Base-by-base conservation (phyloP, 2,329 filamentous ascomycete genomes). In the Exophiala xenobiotica region DNA sequence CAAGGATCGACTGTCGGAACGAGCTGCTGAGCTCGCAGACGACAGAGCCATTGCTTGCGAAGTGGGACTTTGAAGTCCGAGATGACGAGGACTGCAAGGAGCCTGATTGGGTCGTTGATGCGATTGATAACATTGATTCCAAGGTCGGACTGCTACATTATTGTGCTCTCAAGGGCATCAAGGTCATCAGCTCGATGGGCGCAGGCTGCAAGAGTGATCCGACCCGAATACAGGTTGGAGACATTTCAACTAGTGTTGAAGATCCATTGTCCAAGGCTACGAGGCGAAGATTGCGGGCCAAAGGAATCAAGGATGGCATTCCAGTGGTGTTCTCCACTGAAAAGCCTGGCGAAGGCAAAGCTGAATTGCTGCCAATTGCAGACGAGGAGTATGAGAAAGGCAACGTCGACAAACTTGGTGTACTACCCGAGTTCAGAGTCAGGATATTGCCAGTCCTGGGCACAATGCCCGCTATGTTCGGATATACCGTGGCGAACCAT, bases 101-200 rank as follows among this genome's bases (percentile, higher is more conserved):
- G 62, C 90, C 91, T 1, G 86, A 92, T 63, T 99, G 86, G 64
- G 83, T 99, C n/a, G 82, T 99, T 27, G 93, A 99, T 70, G 95
- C 92, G 18, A 99, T 99, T 60, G 93, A 99, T 70, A 97, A 99
- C 66, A 97, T 99, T 57, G 89, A 96, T 45, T 95, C 90, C 47
- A 99, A 99, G 73, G 92, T 99, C 2, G 87, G 86, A 14, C 74
- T 99, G 48, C 77, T 99, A 33, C 85, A 90, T 63, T 95, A 95
- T 72, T 99, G 93, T 71, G 79, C 91, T 66, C 80, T 84, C 54
- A 80, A 90, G 65, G 76, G 79, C 1, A 75, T 97, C 20, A 86
- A 83, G 1, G 90, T 99, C 22, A 91, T 99, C 56, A 93, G 90
- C 12, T 88, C 90, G 24, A 97, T 97, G 91, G 93, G 93, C 1